Evolutionary conservation across 1,284 basidiomycete genomes (phyloP).

Genomic region (Pseudozyma thailandica): DNA sequence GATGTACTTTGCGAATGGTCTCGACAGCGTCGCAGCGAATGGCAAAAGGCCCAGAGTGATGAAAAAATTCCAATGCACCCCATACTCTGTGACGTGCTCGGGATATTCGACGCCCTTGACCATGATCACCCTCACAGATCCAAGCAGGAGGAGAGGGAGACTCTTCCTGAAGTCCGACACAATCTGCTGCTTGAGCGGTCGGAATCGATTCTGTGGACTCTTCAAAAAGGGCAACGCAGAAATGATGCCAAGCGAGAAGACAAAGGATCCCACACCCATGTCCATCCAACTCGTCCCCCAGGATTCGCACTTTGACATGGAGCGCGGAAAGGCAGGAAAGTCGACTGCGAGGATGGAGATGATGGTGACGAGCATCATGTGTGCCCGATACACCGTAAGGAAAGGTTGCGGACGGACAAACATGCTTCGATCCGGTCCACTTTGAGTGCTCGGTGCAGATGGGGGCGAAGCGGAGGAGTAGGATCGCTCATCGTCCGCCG

Average conservation of each 20-base stretch:
- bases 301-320: slow-evolving; percentile 90
- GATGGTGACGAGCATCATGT: slow-evolving; percentile 94
- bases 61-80: slow-evolving; percentile 99
- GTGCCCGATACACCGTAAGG: slow-evolving; percentile 87
- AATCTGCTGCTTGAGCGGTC: slow-evolving; percentile 33
- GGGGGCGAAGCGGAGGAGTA: background rate
- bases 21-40: slow-evolving; percentile 75
- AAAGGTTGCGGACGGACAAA: slow-evolving; percentile 70
- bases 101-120: slow-evolving; percentile 94
- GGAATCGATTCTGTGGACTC: slow-evolving; percentile 22
- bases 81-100: slow-evolving; percentile 95
- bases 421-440: background rate
- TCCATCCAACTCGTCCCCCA: slow-evolving; percentile 97
- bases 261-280: slow-evolving; percentile 93
- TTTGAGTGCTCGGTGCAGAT: background rate
- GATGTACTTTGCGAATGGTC: slow-evolving; percentile 71
- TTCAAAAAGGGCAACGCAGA: slow-evolving; percentile 78
- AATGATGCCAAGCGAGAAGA: slow-evolving; percentile 91
- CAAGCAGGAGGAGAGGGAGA: slow-evolving; percentile 79
- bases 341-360: slow-evolving; percentile 95
- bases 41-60: slow-evolving; percentile 88
- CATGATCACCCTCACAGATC: slow-evolving; percentile 80
- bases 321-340: slow-evolving; percentile 86
- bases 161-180: slow-evolving; percentile 73
- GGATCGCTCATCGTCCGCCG: background rate